A percentile compares a stretch with the other conserved stretches of the same genome.
Conservation (phyloP, 2,329 filamentous ascomycete genomes). For the Fusarium chaquense region DNA sequence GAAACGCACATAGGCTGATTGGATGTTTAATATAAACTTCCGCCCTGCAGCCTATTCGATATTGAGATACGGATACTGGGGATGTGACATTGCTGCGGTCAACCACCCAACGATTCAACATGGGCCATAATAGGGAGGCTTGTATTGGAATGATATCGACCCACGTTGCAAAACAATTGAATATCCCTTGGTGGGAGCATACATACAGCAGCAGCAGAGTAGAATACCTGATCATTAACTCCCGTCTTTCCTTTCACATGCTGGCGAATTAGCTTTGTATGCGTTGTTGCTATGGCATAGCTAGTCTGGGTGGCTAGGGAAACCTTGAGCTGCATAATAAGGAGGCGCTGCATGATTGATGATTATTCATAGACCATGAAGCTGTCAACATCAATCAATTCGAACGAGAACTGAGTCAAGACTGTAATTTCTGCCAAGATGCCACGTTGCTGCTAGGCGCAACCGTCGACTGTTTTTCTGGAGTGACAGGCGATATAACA, state of each 20-base stretch:
- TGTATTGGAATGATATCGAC: constrained; percentile 37
- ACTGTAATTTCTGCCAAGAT: neutral
- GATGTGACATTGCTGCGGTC: neutral
- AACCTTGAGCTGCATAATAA: constrained; percentile 18
- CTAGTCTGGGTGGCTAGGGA: constrained; percentile 17
- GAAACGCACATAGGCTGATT: constrained; percentile 9
- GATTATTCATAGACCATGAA: constrained; percentile 9
- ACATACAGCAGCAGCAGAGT: neutral
- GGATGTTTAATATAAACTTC: constrained; percentile 1
- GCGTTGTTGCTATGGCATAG: constrained; percentile 4
- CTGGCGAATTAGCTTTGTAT: constrained; percentile 26
- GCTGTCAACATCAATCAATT: constrained; percentile 3
- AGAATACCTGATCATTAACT: constrained; percentile 11
- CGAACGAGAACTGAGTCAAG: neutral
- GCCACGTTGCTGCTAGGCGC: neutral
- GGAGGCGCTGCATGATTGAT: constrained; percentile 21
- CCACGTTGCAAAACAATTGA: constrained; percentile 28
- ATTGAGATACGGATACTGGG: neutral
- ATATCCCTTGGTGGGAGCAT: constrained; percentile 3
- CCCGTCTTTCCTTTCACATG: constrained; percentile 4
- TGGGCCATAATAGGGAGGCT: constrained; percentile 16
- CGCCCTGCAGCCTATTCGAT: constrained; percentile 7
- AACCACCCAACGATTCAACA: constrained; percentile 15
- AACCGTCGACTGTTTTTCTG: neutral
- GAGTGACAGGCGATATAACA: neutral